A percentile compares a stretch with the other conserved stretches of the same genome.
These are phyloP conservation scores for Calonectria ilicicola DNA, from an alignment of 2,329 filamentous ascomycete species.

Conservation along the genomic window DNA sequence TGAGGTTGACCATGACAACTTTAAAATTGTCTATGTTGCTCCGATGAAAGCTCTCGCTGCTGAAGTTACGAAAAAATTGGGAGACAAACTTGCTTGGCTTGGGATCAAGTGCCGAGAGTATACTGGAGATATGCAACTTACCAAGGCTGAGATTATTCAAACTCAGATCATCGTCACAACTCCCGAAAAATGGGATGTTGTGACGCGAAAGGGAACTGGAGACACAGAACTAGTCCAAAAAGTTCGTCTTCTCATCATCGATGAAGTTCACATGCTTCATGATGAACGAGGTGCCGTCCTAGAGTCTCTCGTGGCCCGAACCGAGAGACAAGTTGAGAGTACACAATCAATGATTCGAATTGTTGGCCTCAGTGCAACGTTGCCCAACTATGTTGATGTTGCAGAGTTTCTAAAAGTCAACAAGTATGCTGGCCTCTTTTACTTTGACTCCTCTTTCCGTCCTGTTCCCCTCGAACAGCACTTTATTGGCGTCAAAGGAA, in stretches of 20 bases:
- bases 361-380: constrained; percentile 91
- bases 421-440: constrained; percentile 91
- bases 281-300: constrained; percentile 96
- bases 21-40: constrained; percentile 98
- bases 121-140: constrained; percentile 98
- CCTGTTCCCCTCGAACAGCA: constrained; percentile 97
- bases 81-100: constrained; percentile 92
- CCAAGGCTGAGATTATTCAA: constrained; percentile 93
- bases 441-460: constrained; percentile 95
- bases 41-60: constrained; percentile 99
- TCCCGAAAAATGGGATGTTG: constrained; percentile 99
- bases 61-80: constrained; percentile 94
- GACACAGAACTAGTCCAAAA: constrained; percentile 99
- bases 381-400: constrained; percentile 97
- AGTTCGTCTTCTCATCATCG: constrained; percentile 94
- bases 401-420: constrained; percentile 98
- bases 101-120: constrained; percentile 92
- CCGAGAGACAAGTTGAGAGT: constrained; percentile 95
- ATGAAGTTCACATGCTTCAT: constrained; percentile 99
- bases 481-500: constrained; percentile 96
- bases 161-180: constrained; percentile 99
- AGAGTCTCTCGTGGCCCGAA: constrained; percentile 94
- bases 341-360: constrained; percentile 98
- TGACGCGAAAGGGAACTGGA: constrained; percentile 95
- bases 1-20: constrained; percentile 84